phyloP scores from a whole-genome alignment of 2,329 filamentous ascomycete genomes.

The Epichloe gansuensis region DNA sequence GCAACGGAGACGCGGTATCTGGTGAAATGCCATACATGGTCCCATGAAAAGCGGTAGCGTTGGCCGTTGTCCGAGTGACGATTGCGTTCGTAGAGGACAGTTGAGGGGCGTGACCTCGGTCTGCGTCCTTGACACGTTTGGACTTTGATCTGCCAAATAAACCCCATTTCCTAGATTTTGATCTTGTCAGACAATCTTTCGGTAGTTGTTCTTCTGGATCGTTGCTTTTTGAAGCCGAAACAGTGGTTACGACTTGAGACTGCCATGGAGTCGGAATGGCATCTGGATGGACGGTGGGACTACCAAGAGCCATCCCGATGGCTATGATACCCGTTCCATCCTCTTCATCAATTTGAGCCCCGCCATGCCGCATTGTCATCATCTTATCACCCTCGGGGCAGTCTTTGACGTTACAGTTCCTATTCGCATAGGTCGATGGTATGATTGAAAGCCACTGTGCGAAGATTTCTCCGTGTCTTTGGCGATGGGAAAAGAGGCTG shows the following conservation, averaged over 20 bases:
- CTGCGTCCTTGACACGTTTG: constrained; percentile 14
- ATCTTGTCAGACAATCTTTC: constrained; percentile 18
- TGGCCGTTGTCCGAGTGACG: neutral
- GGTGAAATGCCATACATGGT: neutral
- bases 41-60: neutral
- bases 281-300: constrained; percentile 39
- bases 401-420: constrained; percentile 16
- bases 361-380: neutral
- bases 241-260: constrained; percentile 14
- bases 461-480: neutral
- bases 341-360: constrained; percentile 17
- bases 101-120: constrained; percentile 7
- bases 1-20: neutral
- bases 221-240: constrained; percentile 11
- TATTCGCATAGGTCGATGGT: neutral
- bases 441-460: neutral
- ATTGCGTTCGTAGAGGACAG: neutral
- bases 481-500: neutral
- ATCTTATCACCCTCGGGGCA: constrained; percentile 20
- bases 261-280: constrained; percentile 16
- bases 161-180: constrained; percentile 45
- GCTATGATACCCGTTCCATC: constrained; percentile 21
- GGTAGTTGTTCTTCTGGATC: constrained; percentile 9
- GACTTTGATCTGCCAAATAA: constrained; percentile 38
- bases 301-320: constrained; percentile 67